Base-by-base conservation (phyloP, 73 alveolate species). In the Paramecium pentaurelia region DNA sequence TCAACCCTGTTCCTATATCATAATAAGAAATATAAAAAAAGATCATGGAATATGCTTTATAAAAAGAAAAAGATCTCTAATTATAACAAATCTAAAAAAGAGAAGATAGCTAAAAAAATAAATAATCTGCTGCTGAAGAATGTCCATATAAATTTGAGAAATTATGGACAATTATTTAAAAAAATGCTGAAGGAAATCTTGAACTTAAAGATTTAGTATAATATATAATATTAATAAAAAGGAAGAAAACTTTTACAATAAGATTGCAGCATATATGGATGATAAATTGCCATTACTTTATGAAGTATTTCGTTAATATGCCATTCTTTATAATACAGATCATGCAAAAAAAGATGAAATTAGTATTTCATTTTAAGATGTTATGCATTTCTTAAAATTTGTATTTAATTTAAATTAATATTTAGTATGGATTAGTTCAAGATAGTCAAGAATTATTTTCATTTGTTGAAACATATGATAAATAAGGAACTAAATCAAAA, bases 341-440 rank as follows among this genome's bases (percentile, higher is more conserved):
- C 77, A 47, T 40, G 94, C 77, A 32, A 89, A 89, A 54, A 89
- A 89, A 51, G 94, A 89, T 89, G 94, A 89, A 89, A 89, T 89
- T 18, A 60, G 88, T 28, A 89, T 89, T 8, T 42, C 94, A 6
- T 71, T 89, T 20, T 71, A 89, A 71, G 94, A 89, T 89, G 91
- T 89, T 18, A 89, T 89, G 94, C 94, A 89, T 45, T 89, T 89
- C 18, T 49, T 89, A 42, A 89, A 89, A 60, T 89, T 89, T 49
- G 88, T 75, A 75, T 54, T 54, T 2, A 16, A 75, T 75, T 38
- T 4, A 42, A 3, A 37, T 22, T 20, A 30, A 34, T 32, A 32
- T 10, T 12, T 75, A 75, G 88, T 89, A 89, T 44, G 92, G 77
- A 27, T 44, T 89, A 58, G 75, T 73, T 22, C 27, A 89, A 28